These are phyloP conservation scores for Leucocoprinus birnbaumii DNA, from an alignment of 768 basidiomycete genomes.

Conservation along the genomic window DNA sequence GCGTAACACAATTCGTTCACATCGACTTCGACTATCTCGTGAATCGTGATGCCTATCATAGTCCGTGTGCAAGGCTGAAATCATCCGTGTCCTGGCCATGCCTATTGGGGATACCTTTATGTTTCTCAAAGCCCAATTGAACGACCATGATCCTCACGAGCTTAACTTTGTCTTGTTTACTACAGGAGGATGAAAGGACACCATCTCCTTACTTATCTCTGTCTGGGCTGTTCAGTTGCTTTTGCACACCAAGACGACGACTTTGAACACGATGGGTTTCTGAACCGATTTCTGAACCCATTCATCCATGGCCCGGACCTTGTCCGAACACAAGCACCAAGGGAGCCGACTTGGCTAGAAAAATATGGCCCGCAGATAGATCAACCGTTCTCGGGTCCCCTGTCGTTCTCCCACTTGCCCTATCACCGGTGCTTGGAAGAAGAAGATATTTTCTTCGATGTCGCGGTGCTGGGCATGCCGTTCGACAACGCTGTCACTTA, in stretches of 20 bases:
- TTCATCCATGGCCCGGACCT: conserved; percentile 9
- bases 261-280: not conserved
- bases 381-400: conserved; percentile 74
- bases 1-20: too few species aligned
- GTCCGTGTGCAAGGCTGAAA: too few species aligned
- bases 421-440: conserved; percentile 72
- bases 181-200: not conserved
- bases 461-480: conserved; percentile 79
- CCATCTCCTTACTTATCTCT: not conserved
- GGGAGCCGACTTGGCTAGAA: conserved; percentile 48
- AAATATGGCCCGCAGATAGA: conserved; percentile 79
- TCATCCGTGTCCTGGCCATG: too few species aligned
- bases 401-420: conserved; percentile 81
- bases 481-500: conserved; percentile 75
- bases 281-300: not conserved
- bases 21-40: too few species aligned
- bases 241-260: not conserved
- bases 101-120: too few species aligned
- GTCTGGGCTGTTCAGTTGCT: not conserved
- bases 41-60: too few species aligned
- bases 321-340: not conserved
- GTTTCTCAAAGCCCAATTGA: too few species aligned
- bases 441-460: conserved; percentile 52
- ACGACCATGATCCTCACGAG: not conserved
- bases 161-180: not conserved